Conservation (phyloP, 75 land plant species). For the Picea glauca region DNA sequence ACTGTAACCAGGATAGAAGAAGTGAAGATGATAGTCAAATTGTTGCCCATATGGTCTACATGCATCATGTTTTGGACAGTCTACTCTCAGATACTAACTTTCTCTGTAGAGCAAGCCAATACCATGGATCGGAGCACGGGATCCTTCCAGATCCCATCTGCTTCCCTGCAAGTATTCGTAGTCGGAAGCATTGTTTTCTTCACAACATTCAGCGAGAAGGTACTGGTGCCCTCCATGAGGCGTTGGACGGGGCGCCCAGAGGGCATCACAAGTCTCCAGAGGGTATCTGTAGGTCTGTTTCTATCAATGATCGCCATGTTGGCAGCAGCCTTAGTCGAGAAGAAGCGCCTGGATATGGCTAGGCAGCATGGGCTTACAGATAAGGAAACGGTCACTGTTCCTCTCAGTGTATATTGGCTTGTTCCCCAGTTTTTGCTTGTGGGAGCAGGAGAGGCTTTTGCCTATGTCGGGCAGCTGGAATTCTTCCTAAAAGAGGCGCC, state of each 20-base stretch:
- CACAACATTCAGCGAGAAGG: conserved; percentile 63
- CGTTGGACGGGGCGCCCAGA: conserved; percentile 42
- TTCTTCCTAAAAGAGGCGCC: conserved; percentile 80
- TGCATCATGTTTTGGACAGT: conserved; percentile 80
- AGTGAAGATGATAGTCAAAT: conserved; percentile 57
- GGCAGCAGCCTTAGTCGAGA: conserved; percentile 41
- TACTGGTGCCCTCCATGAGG: conserved; percentile 56
- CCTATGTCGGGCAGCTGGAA: conserved; percentile 79
- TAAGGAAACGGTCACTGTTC: conserved; percentile 29
- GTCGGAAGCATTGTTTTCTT: conserved; percentile 60
- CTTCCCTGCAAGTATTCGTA: conserved; percentile 69
- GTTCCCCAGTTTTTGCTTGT: conserved; percentile 69
- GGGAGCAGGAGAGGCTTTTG: conserved; percentile 71
- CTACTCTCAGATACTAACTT: conserved; percentile 84
- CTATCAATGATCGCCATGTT: conserved; percentile 57
- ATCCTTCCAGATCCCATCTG: conserved; percentile 46
- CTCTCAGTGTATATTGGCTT: conserved; percentile 66
- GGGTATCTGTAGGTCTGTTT: conserved; percentile 52
- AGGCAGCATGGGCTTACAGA: conserved; percentile 34
- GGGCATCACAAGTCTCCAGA: conserved; percentile 67
- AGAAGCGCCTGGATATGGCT: conserved; percentile 28
- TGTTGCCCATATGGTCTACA: conserved; percentile 69
- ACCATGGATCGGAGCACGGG: conserved; percentile 59
- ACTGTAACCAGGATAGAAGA: conserved; percentile 79
- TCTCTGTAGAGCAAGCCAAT: conserved; percentile 84